Evolutionary conservation across 768 basidiomycete species (phyloP).

Genomic region (Holtermanniella nyarrowii): DNA sequence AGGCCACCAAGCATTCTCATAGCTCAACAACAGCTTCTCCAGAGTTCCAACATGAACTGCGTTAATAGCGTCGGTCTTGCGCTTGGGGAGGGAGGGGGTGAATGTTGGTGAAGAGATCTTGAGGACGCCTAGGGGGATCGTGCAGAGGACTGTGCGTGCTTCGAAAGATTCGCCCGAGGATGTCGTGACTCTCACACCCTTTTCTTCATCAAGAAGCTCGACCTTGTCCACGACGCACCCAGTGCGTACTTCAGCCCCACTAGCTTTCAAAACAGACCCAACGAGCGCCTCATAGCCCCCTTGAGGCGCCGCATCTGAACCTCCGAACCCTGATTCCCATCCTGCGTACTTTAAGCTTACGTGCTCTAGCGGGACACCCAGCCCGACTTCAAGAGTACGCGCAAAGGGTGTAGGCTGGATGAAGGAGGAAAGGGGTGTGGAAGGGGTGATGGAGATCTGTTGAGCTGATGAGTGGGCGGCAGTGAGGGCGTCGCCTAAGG

Average conservation of each 20-base stretch:
- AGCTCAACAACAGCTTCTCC: conserved; percentile 33
- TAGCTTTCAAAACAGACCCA: conserved; percentile 16
- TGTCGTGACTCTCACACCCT: too few species aligned
- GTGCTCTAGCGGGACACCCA: conserved; percentile 35
- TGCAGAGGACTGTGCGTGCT: conserved; percentile 24
- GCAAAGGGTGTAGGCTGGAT: conserved; percentile 15
- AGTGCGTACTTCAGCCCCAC: conserved; percentile 21
- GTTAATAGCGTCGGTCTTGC: conserved; percentile 18
- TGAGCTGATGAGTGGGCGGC: conserved; percentile 30
- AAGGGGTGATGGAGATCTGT: conserved; percentile 22
- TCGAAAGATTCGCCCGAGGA: conserved; percentile 6
- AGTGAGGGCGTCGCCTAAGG: conserved; percentile 17
- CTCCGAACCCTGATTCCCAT: conserved; percentile 35
- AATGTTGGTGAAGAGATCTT: conserved; percentile 16
- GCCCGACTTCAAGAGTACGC: conserved; percentile 31
- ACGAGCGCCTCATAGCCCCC: conserved; percentile 36
- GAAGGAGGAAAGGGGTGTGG: conserved; percentile 11
- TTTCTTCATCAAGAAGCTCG: conserved; percentile 4
- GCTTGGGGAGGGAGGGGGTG: conserved; percentile 17
- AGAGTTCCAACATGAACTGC: conserved; percentile 32
- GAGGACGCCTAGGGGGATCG: conserved; percentile 35
- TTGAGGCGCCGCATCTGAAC: conserved; percentile 36
- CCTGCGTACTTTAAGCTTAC: conserved; percentile 33
- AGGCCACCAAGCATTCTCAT: conserved; percentile 36
- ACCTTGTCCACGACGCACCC: conserved; percentile 11